A percentile compares a stretch with the other conserved stretches of the same genome.
phyloP scores from a whole-genome alignment of 768 basidiomycete genomes.

The Boletus rubroflammeus region DNA sequence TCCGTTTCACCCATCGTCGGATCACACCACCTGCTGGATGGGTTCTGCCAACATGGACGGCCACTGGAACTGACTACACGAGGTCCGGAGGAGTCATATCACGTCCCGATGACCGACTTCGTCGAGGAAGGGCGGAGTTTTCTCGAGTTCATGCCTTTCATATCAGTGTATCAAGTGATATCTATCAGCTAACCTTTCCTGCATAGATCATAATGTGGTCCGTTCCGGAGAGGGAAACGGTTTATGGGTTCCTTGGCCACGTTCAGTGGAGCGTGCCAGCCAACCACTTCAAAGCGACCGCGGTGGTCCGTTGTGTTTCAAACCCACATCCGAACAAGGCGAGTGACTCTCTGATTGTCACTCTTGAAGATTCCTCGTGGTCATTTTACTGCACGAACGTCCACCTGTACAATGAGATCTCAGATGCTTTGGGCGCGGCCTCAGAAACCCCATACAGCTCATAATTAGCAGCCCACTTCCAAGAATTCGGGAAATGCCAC shows the following conservation, averaged over 20 bases:
- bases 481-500: neutral
- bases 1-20: no score
- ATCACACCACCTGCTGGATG: neutral
- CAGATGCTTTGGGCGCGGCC: neutral
- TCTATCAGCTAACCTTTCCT: neutral
- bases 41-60: neutral
- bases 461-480: neutral
- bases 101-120: neutral
- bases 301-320: neutral
- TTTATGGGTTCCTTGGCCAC: neutral
- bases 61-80: slow-evolving; percentile 8
- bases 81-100: slow-evolving; percentile 1
- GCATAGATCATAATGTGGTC: neutral
- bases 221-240: neutral
- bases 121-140: neutral
- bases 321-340: neutral
- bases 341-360: neutral
- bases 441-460: slow-evolving; percentile 10
- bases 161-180: slow-evolving; percentile 16
- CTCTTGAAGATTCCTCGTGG: neutral
- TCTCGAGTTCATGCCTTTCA: slow-evolving; percentile 7
- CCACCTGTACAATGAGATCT: slow-evolving; percentile 1
- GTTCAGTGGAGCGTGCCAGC: neutral
- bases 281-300: neutral
- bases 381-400: neutral